Evolutionary conservation across 2,329 filamentous ascomycete species (phyloP).

Genomic region (Pezicula neosporulosa): DNA sequence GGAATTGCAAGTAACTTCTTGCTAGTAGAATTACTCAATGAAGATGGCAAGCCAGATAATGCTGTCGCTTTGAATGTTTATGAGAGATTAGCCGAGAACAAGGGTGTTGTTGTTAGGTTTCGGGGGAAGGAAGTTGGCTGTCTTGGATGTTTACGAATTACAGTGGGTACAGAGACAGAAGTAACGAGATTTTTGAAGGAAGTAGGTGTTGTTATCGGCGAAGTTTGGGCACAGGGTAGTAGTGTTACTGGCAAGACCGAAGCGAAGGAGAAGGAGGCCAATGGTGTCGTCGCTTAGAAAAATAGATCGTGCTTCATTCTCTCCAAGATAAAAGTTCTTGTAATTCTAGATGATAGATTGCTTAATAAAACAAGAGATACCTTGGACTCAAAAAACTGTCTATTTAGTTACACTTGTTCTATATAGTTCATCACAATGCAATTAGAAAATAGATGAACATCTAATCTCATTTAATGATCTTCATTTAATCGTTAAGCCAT

Average conservation of each 20-base stretch:
- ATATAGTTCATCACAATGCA: too few species aligned
- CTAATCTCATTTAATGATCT: too few species aligned
- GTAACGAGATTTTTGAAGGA: slow-evolving; percentile 75
- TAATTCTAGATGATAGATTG: too few species aligned
- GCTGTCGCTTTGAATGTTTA: slow-evolving; percentile 75
- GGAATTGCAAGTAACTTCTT: slow-evolving; percentile 85
- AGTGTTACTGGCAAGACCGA: slow-evolving; percentile 7
- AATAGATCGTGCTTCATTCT: too few species aligned
- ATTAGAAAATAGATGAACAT: too few species aligned
- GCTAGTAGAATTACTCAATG: slow-evolving; percentile 81
- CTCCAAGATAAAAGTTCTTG: too few species aligned
- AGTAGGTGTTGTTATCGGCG: slow-evolving; percentile 39
- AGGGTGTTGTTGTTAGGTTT: slow-evolving; percentile 90
- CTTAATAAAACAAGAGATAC: too few species aligned
- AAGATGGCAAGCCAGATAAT: slow-evolving; percentile 73
- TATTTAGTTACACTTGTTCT: too few species aligned
- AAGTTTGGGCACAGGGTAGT: slow-evolving; percentile 14
- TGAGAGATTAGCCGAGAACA: slow-evolving; percentile 76
- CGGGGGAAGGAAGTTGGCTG: slow-evolving; percentile 91
- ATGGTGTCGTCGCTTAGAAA: slow-evolving; percentile 12
- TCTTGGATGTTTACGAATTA: slow-evolving; percentile 83
- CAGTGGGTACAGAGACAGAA: slow-evolving; percentile 85
- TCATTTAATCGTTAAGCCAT: too few species aligned
- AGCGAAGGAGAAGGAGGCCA: slow-evolving; percentile 20
- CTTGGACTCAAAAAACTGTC: too few species aligned